Percentiles rank a stretch among this genome's conserved stretches.
Conservation (phyloP, 768 basidiomycete genomes). For the Rhizopogon vinicolor region DNA sequence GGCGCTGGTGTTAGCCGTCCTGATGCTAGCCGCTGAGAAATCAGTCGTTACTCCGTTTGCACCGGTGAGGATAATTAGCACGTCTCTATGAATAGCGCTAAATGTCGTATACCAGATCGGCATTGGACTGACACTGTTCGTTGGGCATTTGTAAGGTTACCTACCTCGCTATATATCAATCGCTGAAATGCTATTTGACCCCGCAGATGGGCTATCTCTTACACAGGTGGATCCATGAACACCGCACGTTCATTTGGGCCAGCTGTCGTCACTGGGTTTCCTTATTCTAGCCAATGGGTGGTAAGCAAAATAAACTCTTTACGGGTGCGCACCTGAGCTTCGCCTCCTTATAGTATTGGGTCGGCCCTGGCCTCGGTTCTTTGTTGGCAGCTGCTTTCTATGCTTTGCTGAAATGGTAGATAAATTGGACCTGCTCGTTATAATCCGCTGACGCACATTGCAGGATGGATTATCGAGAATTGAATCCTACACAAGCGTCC, state of each 20-base stretch:
- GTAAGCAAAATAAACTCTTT: conserved; percentile 31
- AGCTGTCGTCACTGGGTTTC: conserved; percentile 60
- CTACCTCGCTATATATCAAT: neutral
- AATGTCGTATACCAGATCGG: conserved; percentile 34
- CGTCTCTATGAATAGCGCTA: no score
- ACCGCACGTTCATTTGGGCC: conserved; percentile 69
- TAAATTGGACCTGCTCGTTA: conserved; percentile 4
- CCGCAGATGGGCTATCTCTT: conserved; percentile 51
- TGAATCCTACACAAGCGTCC: conserved; percentile 27
- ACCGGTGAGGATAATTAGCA: conserved; percentile 29
- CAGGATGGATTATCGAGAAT: conserved; percentile 23
- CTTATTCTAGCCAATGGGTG: conserved; percentile 51
- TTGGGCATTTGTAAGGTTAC: no score
- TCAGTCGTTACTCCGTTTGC: conserved; percentile 62
- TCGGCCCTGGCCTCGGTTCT: conserved; percentile 55
- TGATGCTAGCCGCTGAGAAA: conserved; percentile 73
- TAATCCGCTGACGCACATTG: conserved; percentile 1
- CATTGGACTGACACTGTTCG: conserved; percentile 62
- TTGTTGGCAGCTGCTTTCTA: conserved; percentile 40
- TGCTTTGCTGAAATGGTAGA: conserved; percentile 47
- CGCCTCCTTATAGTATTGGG: conserved; percentile 49
- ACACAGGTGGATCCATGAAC: conserved; percentile 62
- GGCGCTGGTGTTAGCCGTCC: conserved; percentile 43
- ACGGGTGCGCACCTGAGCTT: neutral
- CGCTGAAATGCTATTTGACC: neutral